Percentiles rank a stretch among this genome's conserved stretches.
Evolutionary conservation across 257 asterid species (phyloP).

Genomic region (Primulina eburnea): DNA sequence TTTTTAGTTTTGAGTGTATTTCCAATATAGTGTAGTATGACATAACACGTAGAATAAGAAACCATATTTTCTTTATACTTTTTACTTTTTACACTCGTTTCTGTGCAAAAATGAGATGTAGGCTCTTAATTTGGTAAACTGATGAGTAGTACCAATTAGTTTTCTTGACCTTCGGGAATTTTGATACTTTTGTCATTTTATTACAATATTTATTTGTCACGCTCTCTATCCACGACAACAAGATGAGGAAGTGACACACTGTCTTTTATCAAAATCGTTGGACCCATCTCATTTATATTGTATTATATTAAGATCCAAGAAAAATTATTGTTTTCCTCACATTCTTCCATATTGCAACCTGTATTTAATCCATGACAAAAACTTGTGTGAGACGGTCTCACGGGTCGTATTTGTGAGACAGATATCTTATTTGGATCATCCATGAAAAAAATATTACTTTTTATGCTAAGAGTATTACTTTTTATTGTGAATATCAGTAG

Average conservation of each 20-base stretch:
- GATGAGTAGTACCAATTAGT: background rate
- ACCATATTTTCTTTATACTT: background rate
- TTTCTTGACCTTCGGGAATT: background rate
- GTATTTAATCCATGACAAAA: background rate
- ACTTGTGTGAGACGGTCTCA: no score
- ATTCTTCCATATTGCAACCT: background rate
- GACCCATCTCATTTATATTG: background rate
- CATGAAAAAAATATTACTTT: no score
- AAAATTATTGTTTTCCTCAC: background rate
- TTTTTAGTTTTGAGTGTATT: conserved; percentile 17
- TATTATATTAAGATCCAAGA: background rate
- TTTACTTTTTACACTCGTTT: no score
- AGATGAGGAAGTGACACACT: no score
- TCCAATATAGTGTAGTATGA: background rate
- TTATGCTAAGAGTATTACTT: no score
- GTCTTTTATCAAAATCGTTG: background rate
- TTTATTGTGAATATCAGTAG: no score
- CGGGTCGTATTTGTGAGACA: no score
- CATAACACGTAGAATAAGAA: background rate
- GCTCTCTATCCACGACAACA: background rate
- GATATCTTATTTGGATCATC: no score
- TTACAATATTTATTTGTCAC: background rate
- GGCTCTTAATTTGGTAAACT: background rate
- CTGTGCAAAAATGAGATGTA: background rate
- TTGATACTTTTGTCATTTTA: background rate